Percentiles rank a stretch among this genome's conserved stretches.
Conservation (phyloP, 2,329 filamentous ascomycete species). For the Ascochyta rabiei region DNA sequence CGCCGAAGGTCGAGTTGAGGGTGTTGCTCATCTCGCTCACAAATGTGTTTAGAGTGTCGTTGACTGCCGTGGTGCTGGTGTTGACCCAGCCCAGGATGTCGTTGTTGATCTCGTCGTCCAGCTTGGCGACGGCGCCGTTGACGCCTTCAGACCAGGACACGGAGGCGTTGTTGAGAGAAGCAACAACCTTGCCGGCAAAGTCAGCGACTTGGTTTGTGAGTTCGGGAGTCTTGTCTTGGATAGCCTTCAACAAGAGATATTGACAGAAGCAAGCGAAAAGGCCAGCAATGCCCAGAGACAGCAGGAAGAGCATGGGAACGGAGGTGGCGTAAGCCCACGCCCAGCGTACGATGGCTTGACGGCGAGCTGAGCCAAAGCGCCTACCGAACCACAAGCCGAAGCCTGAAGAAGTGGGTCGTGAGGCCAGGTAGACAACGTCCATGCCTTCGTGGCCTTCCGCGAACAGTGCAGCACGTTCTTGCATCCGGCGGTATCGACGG, state of each 20-base stretch:
- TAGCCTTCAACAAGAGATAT: conserved; percentile 72
- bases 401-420: conserved; percentile 76
- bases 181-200: conserved; percentile 79
- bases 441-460: conserved; percentile 75
- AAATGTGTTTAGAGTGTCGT: conserved; percentile 83
- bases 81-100: conserved; percentile 88
- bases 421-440: conserved; percentile 87
- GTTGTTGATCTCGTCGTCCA: conserved; percentile 76
- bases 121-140: conserved; percentile 71
- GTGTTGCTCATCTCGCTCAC: conserved; percentile 76
- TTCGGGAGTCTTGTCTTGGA: conserved; percentile 77
- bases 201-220: conserved; percentile 75
- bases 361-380: conserved; percentile 66
- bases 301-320: conserved; percentile 80
- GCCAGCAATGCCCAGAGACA: conserved; percentile 81
- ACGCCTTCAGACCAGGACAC: conserved; percentile 76
- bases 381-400: conserved; percentile 73
- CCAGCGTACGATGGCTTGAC: conserved; percentile 80
- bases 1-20: conserved; percentile 79
- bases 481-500: conserved; percentile 74
- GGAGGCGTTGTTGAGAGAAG: conserved; percentile 74
- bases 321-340: conserved; percentile 87
- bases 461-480: conserved; percentile 71
- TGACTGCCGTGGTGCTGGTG: conserved; percentile 80
- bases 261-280: conserved; percentile 84